These are phyloP conservation scores for Fusarium sp. DNA, from an alignment of 2,329 filamentous ascomycete genomes.

Conservation along the genomic window DNA sequence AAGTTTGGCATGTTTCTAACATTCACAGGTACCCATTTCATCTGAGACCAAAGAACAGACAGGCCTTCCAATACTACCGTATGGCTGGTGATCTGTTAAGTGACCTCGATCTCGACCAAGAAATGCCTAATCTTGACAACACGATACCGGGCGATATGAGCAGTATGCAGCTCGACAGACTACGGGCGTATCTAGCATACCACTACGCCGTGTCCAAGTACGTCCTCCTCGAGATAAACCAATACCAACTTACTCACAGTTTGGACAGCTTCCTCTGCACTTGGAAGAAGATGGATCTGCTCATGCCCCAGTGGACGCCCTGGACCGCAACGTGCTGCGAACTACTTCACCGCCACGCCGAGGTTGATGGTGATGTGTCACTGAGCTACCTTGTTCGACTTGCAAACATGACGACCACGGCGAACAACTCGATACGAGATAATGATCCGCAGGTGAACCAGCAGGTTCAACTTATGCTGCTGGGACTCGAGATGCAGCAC, in stretches of 20 bases:
- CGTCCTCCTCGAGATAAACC: constrained; percentile 17
- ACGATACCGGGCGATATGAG: background rate
- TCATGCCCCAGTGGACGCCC: constrained; percentile 49
- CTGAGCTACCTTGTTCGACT: constrained; percentile 57
- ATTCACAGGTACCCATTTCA: constrained; percentile 63
- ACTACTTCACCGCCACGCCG: constrained; percentile 51
- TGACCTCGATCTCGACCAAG: constrained; percentile 61
- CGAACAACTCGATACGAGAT: constrained; percentile 46
- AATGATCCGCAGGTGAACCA: constrained; percentile 47
- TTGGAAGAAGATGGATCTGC: constrained; percentile 49
- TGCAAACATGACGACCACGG: constrained; percentile 53
- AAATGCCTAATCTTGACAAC: constrained; percentile 34
- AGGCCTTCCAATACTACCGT: constrained; percentile 60
- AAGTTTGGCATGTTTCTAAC: background rate
- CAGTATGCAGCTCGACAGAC: constrained; percentile 49
- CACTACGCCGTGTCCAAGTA: constrained; percentile 57
- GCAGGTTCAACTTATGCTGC: constrained; percentile 56
- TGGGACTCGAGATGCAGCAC: constrained; percentile 59
- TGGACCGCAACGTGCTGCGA: constrained; percentile 59
- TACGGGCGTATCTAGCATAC: constrained; percentile 58
- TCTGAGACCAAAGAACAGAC: constrained; percentile 60
- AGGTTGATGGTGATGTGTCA: constrained; percentile 52
- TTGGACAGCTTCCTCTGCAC: constrained; percentile 49
- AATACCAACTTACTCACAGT: constrained; percentile 13
- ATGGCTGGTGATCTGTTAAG: constrained; percentile 62